These are phyloP conservation scores for Aureoboletus auriporus DNA, from an alignment of 768 basidiomycete species.

Conservation along the genomic window DNA sequence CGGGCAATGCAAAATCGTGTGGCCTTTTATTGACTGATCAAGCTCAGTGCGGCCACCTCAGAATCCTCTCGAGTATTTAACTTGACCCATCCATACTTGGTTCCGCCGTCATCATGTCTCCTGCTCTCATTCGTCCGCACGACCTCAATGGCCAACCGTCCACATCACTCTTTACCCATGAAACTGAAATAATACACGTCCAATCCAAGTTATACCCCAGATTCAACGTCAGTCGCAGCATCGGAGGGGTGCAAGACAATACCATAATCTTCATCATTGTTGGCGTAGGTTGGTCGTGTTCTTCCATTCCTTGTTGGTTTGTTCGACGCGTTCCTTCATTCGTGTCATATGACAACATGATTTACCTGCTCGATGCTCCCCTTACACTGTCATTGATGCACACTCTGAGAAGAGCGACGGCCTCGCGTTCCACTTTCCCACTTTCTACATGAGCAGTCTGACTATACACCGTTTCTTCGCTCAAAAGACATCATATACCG, in stretches of 20 bases:
- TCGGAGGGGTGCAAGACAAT: slow-evolving; percentile 5
- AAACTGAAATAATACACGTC: slow-evolving; percentile 1
- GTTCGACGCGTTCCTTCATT: slow-evolving; percentile 2
- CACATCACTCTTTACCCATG: background rate
- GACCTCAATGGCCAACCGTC: slow-evolving; percentile 1
- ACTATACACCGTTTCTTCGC: background rate
- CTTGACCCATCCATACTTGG: background rate
- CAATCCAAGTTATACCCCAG: slow-evolving; percentile 10
- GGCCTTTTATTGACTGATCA: slow-evolving; percentile 7
- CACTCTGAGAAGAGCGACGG: background rate
- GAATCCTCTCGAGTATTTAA: slow-evolving; percentile 15
- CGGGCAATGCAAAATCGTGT: slow-evolving; percentile 17
- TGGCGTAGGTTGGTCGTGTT: slow-evolving; percentile 23
- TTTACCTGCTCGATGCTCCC: background rate
- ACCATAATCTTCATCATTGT: slow-evolving; percentile 23
- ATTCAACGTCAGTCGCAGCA: background rate
- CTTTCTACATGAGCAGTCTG: background rate
- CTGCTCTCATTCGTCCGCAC: slow-evolving; percentile 3
- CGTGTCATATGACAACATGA: background rate
- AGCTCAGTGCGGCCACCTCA: slow-evolving; percentile 7
- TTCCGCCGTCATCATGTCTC: slow-evolving; percentile 6
- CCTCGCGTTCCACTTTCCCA: background rate
- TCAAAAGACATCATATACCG: background rate
- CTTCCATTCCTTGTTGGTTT: background rate
- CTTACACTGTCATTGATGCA: background rate